phyloP scores from a whole-genome alignment of 1,284 basidiomycete genomes.

The Rhodotorula sp. region DNA sequence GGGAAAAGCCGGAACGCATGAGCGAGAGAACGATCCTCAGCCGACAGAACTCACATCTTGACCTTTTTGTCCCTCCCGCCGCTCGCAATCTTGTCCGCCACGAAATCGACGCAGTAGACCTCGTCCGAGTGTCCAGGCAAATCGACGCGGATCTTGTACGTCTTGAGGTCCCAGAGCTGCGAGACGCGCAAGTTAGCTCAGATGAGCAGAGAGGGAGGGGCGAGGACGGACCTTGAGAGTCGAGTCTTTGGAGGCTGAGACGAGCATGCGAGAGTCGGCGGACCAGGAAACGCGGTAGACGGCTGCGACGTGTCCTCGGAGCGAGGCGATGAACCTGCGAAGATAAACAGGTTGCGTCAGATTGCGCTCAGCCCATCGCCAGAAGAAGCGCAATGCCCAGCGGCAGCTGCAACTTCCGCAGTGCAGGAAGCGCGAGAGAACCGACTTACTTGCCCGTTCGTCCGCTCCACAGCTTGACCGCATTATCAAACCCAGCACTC shows the following conservation, averaged over 20 bases:
- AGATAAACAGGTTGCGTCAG: not conserved
- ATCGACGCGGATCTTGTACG: slow-evolving; percentile 88
- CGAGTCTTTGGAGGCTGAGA: slow-evolving; percentile 92
- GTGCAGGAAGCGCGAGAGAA: too few relatives aligned
- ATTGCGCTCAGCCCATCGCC: too few relatives aligned
- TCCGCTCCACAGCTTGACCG: slow-evolving; percentile 91
- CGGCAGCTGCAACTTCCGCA: too few relatives aligned
- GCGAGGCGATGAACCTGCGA: slow-evolving; percentile 70
- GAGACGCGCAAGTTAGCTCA: too few relatives aligned
- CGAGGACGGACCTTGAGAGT: slow-evolving; percentile 74
- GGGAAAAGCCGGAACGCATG: too few relatives aligned
- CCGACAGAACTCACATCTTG: slow-evolving; percentile 54
- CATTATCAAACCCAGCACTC: slow-evolving; percentile 86
- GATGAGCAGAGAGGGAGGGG: not conserved
- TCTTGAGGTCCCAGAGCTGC: slow-evolving; percentile 91
- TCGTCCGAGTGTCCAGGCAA: slow-evolving; percentile 96
- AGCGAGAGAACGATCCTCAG: not conserved
- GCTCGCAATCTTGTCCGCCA: slow-evolving; percentile 95
- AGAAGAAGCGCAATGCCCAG: too few relatives aligned
- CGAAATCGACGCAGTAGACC: slow-evolving; percentile 97
- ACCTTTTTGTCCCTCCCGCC: slow-evolving; percentile 69
- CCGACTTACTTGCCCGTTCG: slow-evolving; percentile 71
- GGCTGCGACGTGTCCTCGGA: slow-evolving; percentile 88
- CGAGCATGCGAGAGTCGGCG: slow-evolving; percentile 83
- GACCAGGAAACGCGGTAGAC: slow-evolving; percentile 96